A percentile compares a stretch with the other conserved stretches of the same genome.
These are phyloP conservation scores for Chlamydomonas asymmetrica DNA, from an alignment of 139 green algal species.

Conservation along the genomic window DNA sequence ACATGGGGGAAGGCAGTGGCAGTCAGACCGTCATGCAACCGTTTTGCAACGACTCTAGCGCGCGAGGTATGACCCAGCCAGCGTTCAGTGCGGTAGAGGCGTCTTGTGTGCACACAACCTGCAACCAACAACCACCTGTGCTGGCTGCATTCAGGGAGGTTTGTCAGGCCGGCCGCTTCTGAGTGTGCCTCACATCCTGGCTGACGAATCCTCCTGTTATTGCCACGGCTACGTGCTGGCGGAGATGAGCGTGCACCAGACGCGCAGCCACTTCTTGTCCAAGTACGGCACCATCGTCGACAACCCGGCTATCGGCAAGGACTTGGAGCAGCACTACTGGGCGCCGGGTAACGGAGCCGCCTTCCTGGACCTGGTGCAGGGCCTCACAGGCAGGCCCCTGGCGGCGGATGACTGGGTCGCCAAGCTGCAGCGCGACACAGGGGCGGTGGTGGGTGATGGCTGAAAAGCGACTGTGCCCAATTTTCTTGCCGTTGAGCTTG, in stretches of 20 bases:
- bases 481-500: too few relatives aligned
- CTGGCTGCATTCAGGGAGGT: conserved; percentile 43
- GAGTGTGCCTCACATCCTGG: conserved; percentile 76
- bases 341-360: conserved; percentile 64
- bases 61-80: too few relatives aligned
- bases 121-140: too few relatives aligned
- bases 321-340: conserved; percentile 62
- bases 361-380: conserved; percentile 71
- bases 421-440: conserved; percentile 39
- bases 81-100: too few relatives aligned
- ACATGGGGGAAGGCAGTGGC: too few relatives aligned
- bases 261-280: conserved; percentile 68
- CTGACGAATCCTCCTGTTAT: conserved; percentile 74
- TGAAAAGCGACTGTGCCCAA: too few relatives aligned
- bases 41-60: too few relatives aligned
- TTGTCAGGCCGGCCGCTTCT: conserved; percentile 54
- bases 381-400: conserved; percentile 49
- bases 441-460: conserved; percentile 41
- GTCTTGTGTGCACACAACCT: too few relatives aligned
- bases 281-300: conserved; percentile 50
- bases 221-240: conserved; percentile 72
- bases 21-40: too few relatives aligned
- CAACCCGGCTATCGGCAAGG: conserved; percentile 37
- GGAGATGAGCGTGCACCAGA: conserved; percentile 79
- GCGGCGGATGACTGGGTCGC: conserved; percentile 57